phyloP scores from a whole-genome alignment of 2,329 filamentous ascomycete species.

The Botrytis hyacinthi region DNA sequence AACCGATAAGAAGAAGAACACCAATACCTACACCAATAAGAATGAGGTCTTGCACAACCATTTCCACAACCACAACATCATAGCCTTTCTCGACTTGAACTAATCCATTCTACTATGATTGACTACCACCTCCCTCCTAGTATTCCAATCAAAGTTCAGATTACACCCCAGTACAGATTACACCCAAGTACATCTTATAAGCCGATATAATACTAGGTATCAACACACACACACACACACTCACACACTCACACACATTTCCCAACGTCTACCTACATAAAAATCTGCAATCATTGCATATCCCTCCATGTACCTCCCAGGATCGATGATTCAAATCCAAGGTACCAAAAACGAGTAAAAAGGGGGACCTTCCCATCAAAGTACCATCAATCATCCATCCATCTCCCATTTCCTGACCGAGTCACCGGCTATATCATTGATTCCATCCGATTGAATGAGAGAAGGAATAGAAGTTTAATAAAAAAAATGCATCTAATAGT shows the following conservation, averaged over 20 bases:
- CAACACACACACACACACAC: background rate
- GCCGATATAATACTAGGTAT: background rate
- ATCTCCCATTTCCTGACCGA: background rate
- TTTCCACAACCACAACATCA: background rate
- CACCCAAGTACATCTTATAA: background rate
- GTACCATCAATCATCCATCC: background rate
- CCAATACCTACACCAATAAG: background rate
- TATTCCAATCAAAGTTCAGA: background rate
- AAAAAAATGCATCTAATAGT: background rate
- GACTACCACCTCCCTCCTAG: background rate
- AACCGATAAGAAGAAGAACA: slow-evolving; percentile 1
- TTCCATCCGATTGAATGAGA: slow-evolving; percentile 16
- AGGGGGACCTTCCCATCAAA: background rate
- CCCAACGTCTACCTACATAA: background rate
- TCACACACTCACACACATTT: background rate
- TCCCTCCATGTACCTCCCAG: background rate
- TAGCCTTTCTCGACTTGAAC: background rate
- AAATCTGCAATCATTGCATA: background rate
- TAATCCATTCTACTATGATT: too few species aligned
- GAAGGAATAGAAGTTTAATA: too few species aligned
- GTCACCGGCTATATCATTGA: slow-evolving; percentile 10
- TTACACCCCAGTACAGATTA: background rate
- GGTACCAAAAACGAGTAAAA: background rate
- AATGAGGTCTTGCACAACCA: background rate
- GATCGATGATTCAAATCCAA: background rate